These are phyloP conservation scores for Alternaria sp. DNA, from an alignment of 2,329 filamentous ascomycete species.

Conservation along the genomic window DNA sequence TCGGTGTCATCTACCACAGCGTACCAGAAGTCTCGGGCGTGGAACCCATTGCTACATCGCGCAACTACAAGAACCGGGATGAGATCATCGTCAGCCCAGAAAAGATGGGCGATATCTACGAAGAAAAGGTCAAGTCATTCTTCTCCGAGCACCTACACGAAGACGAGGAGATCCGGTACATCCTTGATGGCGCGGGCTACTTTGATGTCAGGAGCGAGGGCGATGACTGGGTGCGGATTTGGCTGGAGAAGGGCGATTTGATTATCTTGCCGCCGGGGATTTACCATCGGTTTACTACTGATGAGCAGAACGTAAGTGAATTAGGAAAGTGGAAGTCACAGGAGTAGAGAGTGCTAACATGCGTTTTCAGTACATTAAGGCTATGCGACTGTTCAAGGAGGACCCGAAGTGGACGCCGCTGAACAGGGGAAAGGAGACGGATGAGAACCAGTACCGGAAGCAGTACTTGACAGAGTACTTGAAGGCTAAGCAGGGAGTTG, in stretches of 20 bases:
- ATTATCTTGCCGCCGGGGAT: constrained; percentile 94
- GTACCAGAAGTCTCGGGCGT: constrained; percentile 70
- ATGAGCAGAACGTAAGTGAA: constrained; percentile 78
- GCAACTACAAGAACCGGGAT: constrained; percentile 93
- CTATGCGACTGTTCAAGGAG: constrained; percentile 96
- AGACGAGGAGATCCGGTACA: constrained; percentile 97
- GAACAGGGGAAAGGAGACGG: constrained; percentile 78
- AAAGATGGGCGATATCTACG: constrained; percentile 85
- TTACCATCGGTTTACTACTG: constrained; percentile 96
- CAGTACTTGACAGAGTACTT: constrained; percentile 80
- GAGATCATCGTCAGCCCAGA: constrained; percentile 87
- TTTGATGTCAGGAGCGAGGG: constrained; percentile 87
- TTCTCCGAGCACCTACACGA: constrained; percentile 97
- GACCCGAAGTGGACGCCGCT: constrained; percentile 98
- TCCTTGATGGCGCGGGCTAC: constrained; percentile 84
- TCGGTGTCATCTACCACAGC: constrained; percentile 82
- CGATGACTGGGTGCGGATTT: constrained; percentile 89
- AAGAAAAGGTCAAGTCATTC: constrained; percentile 91
- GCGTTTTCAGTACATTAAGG: constrained; percentile 78
- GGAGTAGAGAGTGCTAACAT: constrained; percentile 20
- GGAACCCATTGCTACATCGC: constrained; percentile 73
- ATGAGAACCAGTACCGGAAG: constrained; percentile 78
- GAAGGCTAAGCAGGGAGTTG: constrained; percentile 28
- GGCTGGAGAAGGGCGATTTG: constrained; percentile 83
- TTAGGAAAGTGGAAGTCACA: background rate